Evolutionary conservation across 805 yeast genomes (phyloP).

Genomic region (Teunomyces barrocoloradensis): DNA sequence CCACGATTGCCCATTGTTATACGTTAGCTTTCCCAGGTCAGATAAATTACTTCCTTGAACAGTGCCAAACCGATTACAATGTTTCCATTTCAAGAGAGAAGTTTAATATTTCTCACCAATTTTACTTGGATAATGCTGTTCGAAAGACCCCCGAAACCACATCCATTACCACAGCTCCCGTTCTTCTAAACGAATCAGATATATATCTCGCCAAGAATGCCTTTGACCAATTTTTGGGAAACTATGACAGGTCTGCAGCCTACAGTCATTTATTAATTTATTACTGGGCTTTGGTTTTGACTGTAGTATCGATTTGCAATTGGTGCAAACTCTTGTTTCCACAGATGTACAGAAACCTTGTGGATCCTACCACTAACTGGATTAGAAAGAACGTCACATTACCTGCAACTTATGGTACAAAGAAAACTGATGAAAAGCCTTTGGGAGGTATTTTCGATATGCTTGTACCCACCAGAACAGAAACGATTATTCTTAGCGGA

Average conservation of each 20-base stretch:
- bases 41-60: conserved; percentile 21
- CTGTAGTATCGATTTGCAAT: conserved; percentile 24
- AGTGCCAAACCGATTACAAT: conserved; percentile 23
- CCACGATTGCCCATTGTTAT: conserved; percentile 39
- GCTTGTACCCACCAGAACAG: conserved; percentile 21
- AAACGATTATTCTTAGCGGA: conserved; percentile 8
- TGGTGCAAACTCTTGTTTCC: conserved; percentile 35
- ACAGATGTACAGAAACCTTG: conserved; percentile 13
- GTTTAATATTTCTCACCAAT: conserved; percentile 19
- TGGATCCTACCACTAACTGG: conserved; percentile 28
- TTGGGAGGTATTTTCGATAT: conserved; percentile 22
- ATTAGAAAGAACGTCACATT: conserved; percentile 33
- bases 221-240: conserved; percentile 39
- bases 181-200: conserved; percentile 21
- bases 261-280: conserved; percentile 25
- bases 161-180: conserved; percentile 15
- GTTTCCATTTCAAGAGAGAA: conserved; percentile 18
- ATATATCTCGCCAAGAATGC: conserved; percentile 20
- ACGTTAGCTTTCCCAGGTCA: conserved; percentile 20
- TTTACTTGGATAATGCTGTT: conserved; percentile 7
- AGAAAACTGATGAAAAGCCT: conserved; percentile 26
- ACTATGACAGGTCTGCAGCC: conserved; percentile 40
- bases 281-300: conserved; percentile 32
- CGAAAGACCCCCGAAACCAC: background rate
- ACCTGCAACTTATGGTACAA: conserved; percentile 36